A percentile compares a stretch with the other conserved stretches of the same genome.
Evolutionary conservation across 306 rosid genomes (phyloP).

Genomic region (Prunus padus): DNA sequence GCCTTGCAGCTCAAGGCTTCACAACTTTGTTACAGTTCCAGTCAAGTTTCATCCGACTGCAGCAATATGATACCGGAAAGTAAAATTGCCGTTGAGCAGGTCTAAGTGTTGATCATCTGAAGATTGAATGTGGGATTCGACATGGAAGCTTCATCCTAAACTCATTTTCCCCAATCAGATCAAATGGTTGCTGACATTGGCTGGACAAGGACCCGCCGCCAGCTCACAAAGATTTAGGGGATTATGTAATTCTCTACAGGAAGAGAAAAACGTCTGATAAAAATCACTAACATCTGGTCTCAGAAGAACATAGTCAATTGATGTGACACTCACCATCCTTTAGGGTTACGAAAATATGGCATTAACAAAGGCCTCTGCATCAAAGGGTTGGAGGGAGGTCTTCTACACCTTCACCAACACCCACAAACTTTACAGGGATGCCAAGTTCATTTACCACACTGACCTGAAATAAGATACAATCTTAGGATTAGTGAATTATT

Average conservation of each 20-base stretch:
- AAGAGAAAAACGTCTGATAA: background rate
- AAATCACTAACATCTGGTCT: slow-evolving; percentile 1
- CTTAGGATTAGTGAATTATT: no score
- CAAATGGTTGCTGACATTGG: background rate
- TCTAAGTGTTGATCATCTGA: background rate
- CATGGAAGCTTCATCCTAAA: background rate
- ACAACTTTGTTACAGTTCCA: no score
- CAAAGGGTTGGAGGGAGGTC: no score
- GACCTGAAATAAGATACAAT: no score
- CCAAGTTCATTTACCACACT: no score
- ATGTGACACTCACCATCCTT: no score
- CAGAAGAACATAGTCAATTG: background rate
- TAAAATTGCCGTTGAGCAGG: background rate
- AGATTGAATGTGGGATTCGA: no score
- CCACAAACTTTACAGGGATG: no score
- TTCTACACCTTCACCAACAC: no score
- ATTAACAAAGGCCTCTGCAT: no score
- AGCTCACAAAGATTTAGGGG: background rate
- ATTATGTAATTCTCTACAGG: background rate
- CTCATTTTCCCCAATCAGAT: background rate
- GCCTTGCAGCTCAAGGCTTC: background rate
- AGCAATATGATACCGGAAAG: background rate
- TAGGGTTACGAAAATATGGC: no score
- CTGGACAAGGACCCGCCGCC: background rate
- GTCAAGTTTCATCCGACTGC: background rate